Evolutionary conservation across 768 basidiomycete genomes (phyloP).

Genomic region (Candolleomyces aberdarensis): DNA sequence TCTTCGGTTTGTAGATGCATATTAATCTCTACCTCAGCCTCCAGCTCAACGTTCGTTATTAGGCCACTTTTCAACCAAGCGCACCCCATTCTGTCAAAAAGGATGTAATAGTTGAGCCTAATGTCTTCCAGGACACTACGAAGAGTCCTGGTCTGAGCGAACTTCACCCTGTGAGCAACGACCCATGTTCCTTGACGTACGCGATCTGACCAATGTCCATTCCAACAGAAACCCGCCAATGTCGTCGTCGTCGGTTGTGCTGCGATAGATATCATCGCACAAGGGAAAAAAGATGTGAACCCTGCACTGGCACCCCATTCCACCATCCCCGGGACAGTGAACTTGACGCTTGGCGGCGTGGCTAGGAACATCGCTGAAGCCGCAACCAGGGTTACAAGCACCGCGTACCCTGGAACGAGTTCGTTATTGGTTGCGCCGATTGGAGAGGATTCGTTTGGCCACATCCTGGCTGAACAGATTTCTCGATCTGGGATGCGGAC

Average conservation of each 20-base stretch:
- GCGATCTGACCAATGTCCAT: neutral
- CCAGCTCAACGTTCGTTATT: no score
- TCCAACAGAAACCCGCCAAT: constrained; percentile 32
- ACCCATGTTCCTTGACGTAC: neutral
- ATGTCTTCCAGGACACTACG: no score
- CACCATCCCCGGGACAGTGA: constrained; percentile 77
- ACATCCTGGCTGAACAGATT: constrained; percentile 57
- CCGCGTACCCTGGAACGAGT: constrained; percentile 30
- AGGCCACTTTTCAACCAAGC: no score
- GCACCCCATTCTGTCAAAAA: no score
- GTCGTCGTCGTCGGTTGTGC: constrained; percentile 82
- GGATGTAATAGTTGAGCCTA: no score
- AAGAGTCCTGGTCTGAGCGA: no score
- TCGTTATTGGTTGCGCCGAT: constrained; percentile 72
- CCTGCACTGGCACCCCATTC: constrained; percentile 48
- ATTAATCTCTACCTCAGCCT: neutral
- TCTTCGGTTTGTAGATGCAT: neutral
- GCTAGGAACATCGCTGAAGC: constrained; percentile 96
- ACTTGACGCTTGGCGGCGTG: constrained; percentile 81
- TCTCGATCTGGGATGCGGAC: constrained; percentile 67
- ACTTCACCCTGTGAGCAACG: neutral
- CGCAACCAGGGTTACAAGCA: constrained; percentile 59
- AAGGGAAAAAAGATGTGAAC: constrained; percentile 28
- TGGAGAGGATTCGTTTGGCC: constrained; percentile 76
- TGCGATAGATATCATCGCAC: constrained; percentile 85